These are phyloP conservation scores for Schizochytrium sp. DNA, from an alignment of 108 stramenopile species.

Conservation along the genomic window DNA sequence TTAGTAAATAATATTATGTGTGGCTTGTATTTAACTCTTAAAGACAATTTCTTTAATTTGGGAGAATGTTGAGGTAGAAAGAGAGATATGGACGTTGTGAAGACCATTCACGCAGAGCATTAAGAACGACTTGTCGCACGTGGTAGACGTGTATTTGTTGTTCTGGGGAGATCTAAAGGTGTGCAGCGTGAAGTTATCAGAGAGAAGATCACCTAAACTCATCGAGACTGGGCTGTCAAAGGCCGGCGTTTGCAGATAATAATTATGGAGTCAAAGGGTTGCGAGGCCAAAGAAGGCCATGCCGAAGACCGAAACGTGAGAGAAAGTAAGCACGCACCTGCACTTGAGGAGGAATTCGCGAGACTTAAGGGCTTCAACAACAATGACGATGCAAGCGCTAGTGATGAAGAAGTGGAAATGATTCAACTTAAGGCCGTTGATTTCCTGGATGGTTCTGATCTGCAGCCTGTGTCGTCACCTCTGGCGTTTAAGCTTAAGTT, in stretches of 20 bases:
- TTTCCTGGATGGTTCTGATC: conserved; percentile 22
- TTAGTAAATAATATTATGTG: too few relatives aligned
- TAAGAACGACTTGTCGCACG: too few relatives aligned
- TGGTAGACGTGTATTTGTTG: too few relatives aligned
- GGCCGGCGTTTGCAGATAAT: not conserved
- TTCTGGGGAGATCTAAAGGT: too few relatives aligned
- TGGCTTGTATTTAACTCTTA: too few relatives aligned
- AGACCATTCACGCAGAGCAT: too few relatives aligned
- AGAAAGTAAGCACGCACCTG: conserved; percentile 10
- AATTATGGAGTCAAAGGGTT: conserved; percentile 1
- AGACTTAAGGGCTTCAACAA: not conserved
- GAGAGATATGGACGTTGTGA: too few relatives aligned
- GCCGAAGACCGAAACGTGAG: not conserved
- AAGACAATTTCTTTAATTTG: too few relatives aligned
- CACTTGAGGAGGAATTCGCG: not conserved
- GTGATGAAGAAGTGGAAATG: not conserved
- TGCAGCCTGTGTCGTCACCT: conserved; percentile 17
- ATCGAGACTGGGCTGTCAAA: too few relatives aligned
- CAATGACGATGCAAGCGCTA: not conserved
- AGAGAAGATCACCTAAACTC: too few relatives aligned
- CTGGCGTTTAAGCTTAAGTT: conserved; percentile 48
- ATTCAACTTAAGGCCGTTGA: conserved; percentile 41
- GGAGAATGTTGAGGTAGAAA: too few relatives aligned
- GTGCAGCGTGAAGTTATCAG: too few relatives aligned
- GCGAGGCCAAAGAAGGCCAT: not conserved